Evolutionary conservation across 176 grass and related monocot species (phyloP), one percentile per base, ranked within the genome.

Genomic region (Elaeis guineensis): DNA sequence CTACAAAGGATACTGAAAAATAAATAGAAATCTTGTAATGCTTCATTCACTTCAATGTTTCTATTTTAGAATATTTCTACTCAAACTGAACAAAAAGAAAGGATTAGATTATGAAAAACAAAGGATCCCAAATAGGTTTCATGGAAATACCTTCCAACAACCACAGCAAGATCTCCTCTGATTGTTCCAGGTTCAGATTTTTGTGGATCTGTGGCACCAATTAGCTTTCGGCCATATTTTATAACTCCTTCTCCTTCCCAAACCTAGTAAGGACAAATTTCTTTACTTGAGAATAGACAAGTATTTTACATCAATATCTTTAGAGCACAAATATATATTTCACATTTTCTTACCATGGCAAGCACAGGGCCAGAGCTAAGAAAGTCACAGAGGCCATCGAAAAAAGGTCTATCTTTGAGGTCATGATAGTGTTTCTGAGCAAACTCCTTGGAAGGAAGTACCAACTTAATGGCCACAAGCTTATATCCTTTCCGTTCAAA

Each of bases 201-300:
- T 55, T 83, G 78, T 61, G 93, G 93, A 73, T 97, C 87, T 54
- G 93, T 91, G 16, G 92, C 87, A 57, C 92, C 92, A 51, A 97
- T 97, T 55, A 97, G 63, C 35, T 97, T 89, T 67, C 92, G 78
- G 3, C 87, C 93, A 52, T 97, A 91, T 72, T 89, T 97, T 78
- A 89, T 89, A 35, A 85, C 93, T 44, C 93, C 93, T 59, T 97
- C 93, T 71, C 87, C 87, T 92, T 97, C 87, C 93, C 93, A 97
- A 50, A 97, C 93, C 93, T 97, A 75, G 35, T 44, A 44, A 14
- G 35, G 3, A 44, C 35, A 9, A 44, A 44, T 44, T 44, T 44
- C 9, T 14, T 44, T 44, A 44, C 2, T 14, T 11, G 6, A 44
- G 9, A 44, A 44, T 3, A 44, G 35, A 44, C 9, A 44, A 44